Evolutionary conservation across 306 rosid species (phyloP).

Genomic region (Cucumis melo): DNA sequence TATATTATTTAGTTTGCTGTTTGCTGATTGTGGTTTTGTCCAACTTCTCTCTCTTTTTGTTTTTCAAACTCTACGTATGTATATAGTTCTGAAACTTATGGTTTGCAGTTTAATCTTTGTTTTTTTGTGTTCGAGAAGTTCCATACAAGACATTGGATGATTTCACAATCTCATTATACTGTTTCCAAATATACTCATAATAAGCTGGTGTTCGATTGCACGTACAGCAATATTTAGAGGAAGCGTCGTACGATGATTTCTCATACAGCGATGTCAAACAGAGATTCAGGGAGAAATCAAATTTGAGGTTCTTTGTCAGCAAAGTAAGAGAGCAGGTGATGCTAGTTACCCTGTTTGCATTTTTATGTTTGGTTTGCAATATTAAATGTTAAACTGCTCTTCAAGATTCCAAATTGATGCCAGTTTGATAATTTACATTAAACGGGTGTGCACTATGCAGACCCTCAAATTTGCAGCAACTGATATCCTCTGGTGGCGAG

Average conservation of each 20-base stretch:
- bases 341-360: constrained; percentile 1
- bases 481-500: constrained; percentile 78
- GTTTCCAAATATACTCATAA: background rate
- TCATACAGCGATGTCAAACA: constrained; percentile 13
- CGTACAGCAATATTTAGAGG: constrained; percentile 12
- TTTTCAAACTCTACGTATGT: background rate
- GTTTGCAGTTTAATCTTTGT: background rate
- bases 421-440: background rate
- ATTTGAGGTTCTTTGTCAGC: constrained; percentile 43
- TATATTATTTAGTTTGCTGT: background rate
- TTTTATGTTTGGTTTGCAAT: background rate
- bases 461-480: constrained; percentile 45
- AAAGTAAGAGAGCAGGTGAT: constrained; percentile 70
- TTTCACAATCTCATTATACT: background rate
- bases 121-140: background rate
- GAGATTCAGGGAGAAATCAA: constrained; percentile 29
- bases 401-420: background rate
- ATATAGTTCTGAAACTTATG: background rate
- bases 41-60: background rate
- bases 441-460: constrained; percentile 23
- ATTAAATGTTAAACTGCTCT: constrained; percentile 1
- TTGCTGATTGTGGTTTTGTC: background rate
- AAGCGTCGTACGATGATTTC: constrained; percentile 19
- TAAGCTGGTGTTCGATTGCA: constrained; percentile 10
- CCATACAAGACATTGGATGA: background rate